These are phyloP conservation scores for Pisolithus microcarpus DNA, from an alignment of 768 basidiomycete species.

Conservation along the genomic window DNA sequence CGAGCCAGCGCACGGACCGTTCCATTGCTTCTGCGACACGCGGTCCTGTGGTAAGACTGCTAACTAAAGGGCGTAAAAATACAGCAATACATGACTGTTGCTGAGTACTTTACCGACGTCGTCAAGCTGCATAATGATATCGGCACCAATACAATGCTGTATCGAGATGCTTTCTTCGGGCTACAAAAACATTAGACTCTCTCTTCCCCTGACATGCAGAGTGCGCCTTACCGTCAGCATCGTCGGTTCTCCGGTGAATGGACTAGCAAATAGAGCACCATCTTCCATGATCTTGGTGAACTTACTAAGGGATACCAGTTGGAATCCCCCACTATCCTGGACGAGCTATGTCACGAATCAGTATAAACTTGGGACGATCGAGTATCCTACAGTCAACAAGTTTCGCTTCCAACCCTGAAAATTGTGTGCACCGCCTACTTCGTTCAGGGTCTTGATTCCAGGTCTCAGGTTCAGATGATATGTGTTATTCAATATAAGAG, in stretches of 20 bases:
- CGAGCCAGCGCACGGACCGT: slow-evolving; percentile 84
- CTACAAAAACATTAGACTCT: slow-evolving; percentile 29
- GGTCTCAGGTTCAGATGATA: slow-evolving; percentile 88
- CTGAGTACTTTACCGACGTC: slow-evolving; percentile 62
- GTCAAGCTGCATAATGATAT: slow-evolving; percentile 94
- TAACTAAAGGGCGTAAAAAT: slow-evolving; percentile 39
- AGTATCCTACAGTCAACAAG: slow-evolving; percentile 61
- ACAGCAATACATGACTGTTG: neutral
- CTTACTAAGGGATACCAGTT: slow-evolving; percentile 77
- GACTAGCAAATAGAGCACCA: slow-evolving; percentile 78
- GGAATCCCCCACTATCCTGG: slow-evolving; percentile 88
- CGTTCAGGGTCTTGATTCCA: slow-evolving; percentile 62
- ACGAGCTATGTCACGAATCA: neutral
- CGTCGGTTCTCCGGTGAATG: slow-evolving; percentile 81
- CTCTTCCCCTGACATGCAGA: neutral
- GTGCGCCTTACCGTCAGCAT: slow-evolving; percentile 65
- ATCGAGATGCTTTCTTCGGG: slow-evolving; percentile 89
- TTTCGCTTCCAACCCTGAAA: slow-evolving; percentile 89
- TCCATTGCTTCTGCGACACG: slow-evolving; percentile 86
- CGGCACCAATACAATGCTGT: slow-evolving; percentile 85
- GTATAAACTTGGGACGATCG: neutral
- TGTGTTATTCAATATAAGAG: slow-evolving; percentile 83
- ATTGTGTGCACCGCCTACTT: slow-evolving; percentile 78
- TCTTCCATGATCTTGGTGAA: slow-evolving; percentile 85
- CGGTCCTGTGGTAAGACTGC: slow-evolving; percentile 72